Conservation (phyloP, 202 grass and related monocot genomes). For the Sporobolus alterniflorus region DNA sequence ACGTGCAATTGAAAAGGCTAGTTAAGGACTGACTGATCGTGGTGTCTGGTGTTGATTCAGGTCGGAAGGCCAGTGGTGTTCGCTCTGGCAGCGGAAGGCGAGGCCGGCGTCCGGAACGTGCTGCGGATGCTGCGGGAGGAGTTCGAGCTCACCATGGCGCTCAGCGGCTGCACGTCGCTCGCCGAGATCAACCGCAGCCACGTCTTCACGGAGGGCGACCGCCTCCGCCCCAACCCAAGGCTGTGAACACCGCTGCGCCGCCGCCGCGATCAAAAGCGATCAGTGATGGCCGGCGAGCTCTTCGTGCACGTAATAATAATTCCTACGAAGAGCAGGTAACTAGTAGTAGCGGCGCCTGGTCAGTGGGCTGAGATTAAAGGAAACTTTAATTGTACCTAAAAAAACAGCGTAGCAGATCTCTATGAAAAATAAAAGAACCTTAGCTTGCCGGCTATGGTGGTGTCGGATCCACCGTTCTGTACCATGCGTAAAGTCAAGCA, state of each 20-base stretch:
- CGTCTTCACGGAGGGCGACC: constrained; percentile 66
- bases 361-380: too few species aligned
- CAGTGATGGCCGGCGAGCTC: background rate
- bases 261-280: too few species aligned
- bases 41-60: constrained; percentile 16
- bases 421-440: too few species aligned
- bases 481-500: too few species aligned
- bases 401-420: too few species aligned
- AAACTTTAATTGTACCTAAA: too few species aligned
- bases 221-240: constrained; percentile 61
- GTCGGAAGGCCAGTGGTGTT: constrained; percentile 89
- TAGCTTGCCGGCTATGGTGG: too few species aligned
- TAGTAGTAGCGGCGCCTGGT: background rate
- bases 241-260: constrained; percentile 38
- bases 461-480: too few species aligned
- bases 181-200: constrained; percentile 79
- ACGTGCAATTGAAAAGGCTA: background rate
- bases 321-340: too few species aligned
- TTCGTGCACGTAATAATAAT: background rate
- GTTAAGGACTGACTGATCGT: background rate
- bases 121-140: constrained; percentile 87
- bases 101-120: constrained; percentile 68
- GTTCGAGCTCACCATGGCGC: constrained; percentile 79
- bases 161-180: constrained; percentile 81
- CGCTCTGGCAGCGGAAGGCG: constrained; percentile 79